These are phyloP conservation scores for Beauveria sp. DNA, from an alignment of 2,329 filamentous ascomycete species.

Conservation along the genomic window DNA sequence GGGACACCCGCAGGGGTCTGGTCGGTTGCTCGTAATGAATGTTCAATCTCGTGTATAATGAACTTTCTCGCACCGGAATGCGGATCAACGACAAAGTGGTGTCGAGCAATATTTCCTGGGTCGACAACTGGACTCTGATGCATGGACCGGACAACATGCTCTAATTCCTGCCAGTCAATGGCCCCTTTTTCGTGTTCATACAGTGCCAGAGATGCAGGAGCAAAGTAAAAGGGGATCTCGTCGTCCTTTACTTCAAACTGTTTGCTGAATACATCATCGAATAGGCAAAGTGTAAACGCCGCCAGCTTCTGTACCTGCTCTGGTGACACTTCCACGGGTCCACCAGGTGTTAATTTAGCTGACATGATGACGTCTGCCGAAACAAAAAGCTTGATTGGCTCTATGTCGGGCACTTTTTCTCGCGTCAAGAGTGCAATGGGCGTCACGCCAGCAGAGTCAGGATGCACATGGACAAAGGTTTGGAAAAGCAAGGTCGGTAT, in stretches of 20 bases:
- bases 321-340: constrained; percentile 35
- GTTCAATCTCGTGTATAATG: constrained; percentile 44
- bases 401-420: background rate
- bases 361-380: background rate
- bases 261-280: constrained; percentile 85
- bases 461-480: background rate
- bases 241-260: constrained; percentile 55
- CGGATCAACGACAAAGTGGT: constrained; percentile 47
- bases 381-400: background rate
- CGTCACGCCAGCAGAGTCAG: background rate
- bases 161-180: constrained; percentile 33
- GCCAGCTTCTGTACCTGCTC: constrained; percentile 50
- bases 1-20: constrained; percentile 52
- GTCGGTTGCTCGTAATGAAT: constrained; percentile 55
- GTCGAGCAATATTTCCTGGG: constrained; percentile 23
- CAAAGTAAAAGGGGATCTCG: constrained; percentile 77
- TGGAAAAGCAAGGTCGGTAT: constrained; percentile 49
- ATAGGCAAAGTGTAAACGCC: constrained; percentile 66
- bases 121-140: background rate
- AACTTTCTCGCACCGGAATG: constrained; percentile 58
- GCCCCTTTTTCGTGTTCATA: background rate
- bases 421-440: background rate
- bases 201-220: constrained; percentile 41
- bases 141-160: constrained; percentile 23
- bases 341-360: constrained; percentile 20